These are phyloP conservation scores for Vicia sativa DNA, from an alignment of 306 rosid species.

Conservation along the genomic window DNA sequence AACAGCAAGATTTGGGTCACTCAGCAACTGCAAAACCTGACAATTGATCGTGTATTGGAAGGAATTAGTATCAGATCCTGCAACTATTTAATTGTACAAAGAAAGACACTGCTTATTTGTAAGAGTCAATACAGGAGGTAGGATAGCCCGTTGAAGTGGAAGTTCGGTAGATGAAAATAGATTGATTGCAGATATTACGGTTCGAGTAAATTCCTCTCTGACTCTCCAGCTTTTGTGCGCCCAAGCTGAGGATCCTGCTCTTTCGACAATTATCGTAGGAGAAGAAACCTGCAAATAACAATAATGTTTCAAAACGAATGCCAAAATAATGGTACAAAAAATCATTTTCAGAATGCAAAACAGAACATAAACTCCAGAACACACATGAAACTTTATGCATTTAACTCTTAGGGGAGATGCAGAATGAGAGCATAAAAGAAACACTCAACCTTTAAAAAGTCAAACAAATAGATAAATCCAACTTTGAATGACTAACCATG, in stretches of 20 bases:
- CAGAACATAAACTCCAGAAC: slow-evolving; percentile 11
- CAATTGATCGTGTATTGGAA: slow-evolving; percentile 26
- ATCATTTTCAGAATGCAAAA: slow-evolving; percentile 24
- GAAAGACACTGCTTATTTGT: slow-evolving; percentile 14
- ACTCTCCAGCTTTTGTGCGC: slow-evolving; percentile 97
- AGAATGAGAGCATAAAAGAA: slow-evolving; percentile 15
- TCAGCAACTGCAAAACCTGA: slow-evolving; percentile 92
- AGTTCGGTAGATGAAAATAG: slow-evolving; percentile 95
- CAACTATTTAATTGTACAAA: slow-evolving; percentile 10
- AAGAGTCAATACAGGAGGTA: slow-evolving; percentile 70
- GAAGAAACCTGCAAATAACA: slow-evolving; percentile 76
- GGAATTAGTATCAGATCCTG: slow-evolving; percentile 30
- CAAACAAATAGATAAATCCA: neutral
- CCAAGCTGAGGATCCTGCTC: slow-evolving; percentile 99
- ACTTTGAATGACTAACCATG: neutral
- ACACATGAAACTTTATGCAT: slow-evolving; percentile 17
- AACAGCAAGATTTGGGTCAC: slow-evolving; percentile 90
- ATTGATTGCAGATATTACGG: slow-evolving; percentile 89
- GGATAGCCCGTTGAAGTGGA: slow-evolving; percentile 90
- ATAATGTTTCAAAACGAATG: slow-evolving; percentile 9
- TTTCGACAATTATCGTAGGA: slow-evolving; percentile 95
- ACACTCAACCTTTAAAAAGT: slow-evolving; percentile 20
- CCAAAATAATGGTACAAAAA: slow-evolving; percentile 25
- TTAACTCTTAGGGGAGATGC: neutral
- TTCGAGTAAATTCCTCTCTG: slow-evolving; percentile 93